Evolutionary conservation across 2,329 filamentous ascomycete species (phyloP), one percentile per base, ranked within the genome.

Genomic region (Rhexocercosporidium sp.): DNA sequence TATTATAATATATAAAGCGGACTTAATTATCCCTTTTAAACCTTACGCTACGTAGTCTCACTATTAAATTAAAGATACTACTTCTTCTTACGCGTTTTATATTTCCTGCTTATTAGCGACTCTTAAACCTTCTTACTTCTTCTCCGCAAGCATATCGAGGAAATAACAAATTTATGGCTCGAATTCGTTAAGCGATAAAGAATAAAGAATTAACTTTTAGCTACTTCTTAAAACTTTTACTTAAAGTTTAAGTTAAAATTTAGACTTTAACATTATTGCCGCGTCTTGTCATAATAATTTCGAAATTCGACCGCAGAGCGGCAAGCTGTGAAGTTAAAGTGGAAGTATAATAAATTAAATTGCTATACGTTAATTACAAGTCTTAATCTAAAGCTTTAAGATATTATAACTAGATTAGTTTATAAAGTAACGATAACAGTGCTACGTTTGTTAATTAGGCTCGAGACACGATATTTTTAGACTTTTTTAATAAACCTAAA

Each of bases 401-500:
- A 56, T n/a, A 14, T 20, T 56, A 34, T n/a, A 56, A 16, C 53
- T 16, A 34, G 16, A 56, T 56, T 5, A 56, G 8, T 3, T 37
- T 56, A 9, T 9, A 56, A 34, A 27, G 22, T 39, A 22, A 56
- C 4, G 12, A 34, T 56, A 34, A 27, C 16, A 31, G 18, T 56
- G 27, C n/a, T 16, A 56, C 53, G 3, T 56, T 34, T 56, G 22
- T 56, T 18, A 34, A 56, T 18, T 56, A 16, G 27, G 29, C 16
- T 18, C 12, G 27, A 56, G 27, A 56, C 22, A 56, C 53, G 18
- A 56, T 56, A 34, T 56, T 56, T 56, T 18, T 56, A n/a, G 53
- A 56, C 22, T 27, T 56, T n/a, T 16, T 16, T 34, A 16, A 56
- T n/a, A 16, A 56, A 49, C 46, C 46, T 49, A 12, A 12, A 39